phyloP scores from a whole-genome alignment of 441 rosid genomes.

The Populus hybrid region DNA sequence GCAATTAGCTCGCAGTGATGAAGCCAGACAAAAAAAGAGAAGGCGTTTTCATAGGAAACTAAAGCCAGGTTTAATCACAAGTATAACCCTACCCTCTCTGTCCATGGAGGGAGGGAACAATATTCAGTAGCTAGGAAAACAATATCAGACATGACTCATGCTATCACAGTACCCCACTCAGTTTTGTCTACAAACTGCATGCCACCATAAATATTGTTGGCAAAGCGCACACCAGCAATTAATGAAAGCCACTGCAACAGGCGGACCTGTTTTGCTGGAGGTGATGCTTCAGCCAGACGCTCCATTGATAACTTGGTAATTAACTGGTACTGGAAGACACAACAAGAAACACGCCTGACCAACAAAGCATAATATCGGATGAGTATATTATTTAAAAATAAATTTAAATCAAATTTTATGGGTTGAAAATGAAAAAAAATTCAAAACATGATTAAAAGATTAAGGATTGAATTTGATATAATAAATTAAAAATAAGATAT shows the following conservation, averaged over 20 bases:
- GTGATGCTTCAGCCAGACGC: constrained; percentile 67
- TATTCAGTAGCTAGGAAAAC: too few species aligned
- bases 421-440: too few species aligned
- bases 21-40: too few species aligned
- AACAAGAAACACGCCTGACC: constrained; percentile 80
- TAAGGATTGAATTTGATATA: too few species aligned
- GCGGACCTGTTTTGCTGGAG: constrained; percentile 68
- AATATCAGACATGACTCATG: constrained; percentile 33
- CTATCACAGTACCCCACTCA: constrained; percentile 29
- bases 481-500: too few species aligned
- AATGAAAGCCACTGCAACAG: constrained; percentile 84
- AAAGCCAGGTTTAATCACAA: too few species aligned
- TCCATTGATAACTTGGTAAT: constrained; percentile 84
- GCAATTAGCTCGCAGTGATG: too few species aligned
- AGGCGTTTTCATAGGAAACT: too few species aligned
- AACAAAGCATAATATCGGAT: constrained; percentile 14
- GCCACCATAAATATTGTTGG: constrained; percentile 88
- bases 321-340: constrained; percentile 77
- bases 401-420: too few species aligned
- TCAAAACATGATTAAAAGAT: too few species aligned
- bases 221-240: constrained; percentile 89
- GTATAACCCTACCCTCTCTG: neutral
- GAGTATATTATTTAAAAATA: too few species aligned
- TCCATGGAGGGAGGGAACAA: too few species aligned
- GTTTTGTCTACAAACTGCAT: constrained; percentile 88